These are phyloP conservation scores for Fusarium nisikadoi DNA, from an alignment of 2,329 filamentous ascomycete genomes.

Conservation along the genomic window DNA sequence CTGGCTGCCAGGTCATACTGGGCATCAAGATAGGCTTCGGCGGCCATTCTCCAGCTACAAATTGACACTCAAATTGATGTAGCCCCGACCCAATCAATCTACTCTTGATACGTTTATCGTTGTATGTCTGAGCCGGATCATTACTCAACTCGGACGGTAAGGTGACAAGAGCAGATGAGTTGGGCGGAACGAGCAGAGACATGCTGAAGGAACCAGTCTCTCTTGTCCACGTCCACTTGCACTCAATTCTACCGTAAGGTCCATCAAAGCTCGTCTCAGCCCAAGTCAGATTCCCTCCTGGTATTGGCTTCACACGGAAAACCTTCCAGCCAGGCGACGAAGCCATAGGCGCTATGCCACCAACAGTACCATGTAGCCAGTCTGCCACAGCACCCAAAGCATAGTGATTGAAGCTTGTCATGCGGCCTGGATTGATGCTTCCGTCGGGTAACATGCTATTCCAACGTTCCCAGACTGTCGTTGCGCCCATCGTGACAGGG, in stretches of 20 bases:
- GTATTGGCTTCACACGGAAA: not conserved
- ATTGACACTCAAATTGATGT: not conserved
- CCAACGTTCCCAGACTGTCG: not conserved
- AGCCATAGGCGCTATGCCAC: not conserved
- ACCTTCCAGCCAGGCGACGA: not conserved
- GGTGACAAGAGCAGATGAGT: not conserved
- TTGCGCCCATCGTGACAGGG: not conserved
- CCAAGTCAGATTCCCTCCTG: not conserved
- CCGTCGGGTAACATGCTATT: not conserved
- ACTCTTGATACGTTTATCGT: rapidly evolving
- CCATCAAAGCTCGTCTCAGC: not conserved
- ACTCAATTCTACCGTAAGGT: not conserved
- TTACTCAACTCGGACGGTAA: not conserved
- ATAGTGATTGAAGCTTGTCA: not conserved
- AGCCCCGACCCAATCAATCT: not conserved
- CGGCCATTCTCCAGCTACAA: no score
- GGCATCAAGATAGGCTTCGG: no score
- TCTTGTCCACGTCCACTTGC: not conserved
- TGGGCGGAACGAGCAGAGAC: not conserved
- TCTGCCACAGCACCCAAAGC: not conserved
- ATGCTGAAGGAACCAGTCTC: not conserved
- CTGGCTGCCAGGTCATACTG: no score
- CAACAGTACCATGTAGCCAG: not conserved
- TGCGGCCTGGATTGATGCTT: not conserved
- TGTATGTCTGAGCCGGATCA: not conserved